Conservation (phyloP, 2,329 filamentous ascomycete species). For the Alternaria rosae region DNA sequence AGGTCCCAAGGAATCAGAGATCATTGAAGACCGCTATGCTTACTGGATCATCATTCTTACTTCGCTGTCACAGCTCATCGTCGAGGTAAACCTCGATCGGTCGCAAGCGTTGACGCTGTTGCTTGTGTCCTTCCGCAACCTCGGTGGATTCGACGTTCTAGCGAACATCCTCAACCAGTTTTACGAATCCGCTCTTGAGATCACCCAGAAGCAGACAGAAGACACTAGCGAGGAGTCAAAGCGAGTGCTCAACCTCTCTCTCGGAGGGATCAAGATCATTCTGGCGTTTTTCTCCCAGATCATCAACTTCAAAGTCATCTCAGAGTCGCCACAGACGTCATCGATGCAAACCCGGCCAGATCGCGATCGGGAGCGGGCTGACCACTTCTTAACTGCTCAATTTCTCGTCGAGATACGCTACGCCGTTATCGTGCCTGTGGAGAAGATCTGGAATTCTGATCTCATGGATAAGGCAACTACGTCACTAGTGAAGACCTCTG, state of each 20-base stretch:
- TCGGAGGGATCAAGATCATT: conserved; percentile 78
- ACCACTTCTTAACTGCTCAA: conserved; percentile 73
- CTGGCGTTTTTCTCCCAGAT: conserved; percentile 81
- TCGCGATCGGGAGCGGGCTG: conserved; percentile 62
- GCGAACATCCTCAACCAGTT: conserved; percentile 77
- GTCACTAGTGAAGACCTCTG: conserved; percentile 76
- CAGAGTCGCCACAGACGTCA: conserved; percentile 73
- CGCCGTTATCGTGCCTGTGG: conserved; percentile 77
- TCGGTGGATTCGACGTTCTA: conserved; percentile 76
- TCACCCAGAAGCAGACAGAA: conserved; percentile 54
- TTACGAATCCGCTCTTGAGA: conserved; percentile 62
- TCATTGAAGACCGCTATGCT: conserved; percentile 70
- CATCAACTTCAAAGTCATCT: conserved; percentile 77
- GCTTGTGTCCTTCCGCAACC: conserved; percentile 84
- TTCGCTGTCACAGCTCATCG: conserved; percentile 77
- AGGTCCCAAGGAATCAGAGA: conserved; percentile 56
- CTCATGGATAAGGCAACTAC: conserved; percentile 83
- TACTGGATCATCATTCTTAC: conserved; percentile 85
- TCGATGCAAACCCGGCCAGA: conserved; percentile 61
- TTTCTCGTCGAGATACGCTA: conserved; percentile 87
- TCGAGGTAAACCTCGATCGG: conserved; percentile 66
- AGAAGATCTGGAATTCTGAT: conserved; percentile 82
- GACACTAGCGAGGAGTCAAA: conserved; percentile 55
- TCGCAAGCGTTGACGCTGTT: conserved; percentile 69
- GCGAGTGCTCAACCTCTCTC: conserved; percentile 55